Conservation (phyloP, 306 rosid genomes). For the Vigna trinervia region DNA sequence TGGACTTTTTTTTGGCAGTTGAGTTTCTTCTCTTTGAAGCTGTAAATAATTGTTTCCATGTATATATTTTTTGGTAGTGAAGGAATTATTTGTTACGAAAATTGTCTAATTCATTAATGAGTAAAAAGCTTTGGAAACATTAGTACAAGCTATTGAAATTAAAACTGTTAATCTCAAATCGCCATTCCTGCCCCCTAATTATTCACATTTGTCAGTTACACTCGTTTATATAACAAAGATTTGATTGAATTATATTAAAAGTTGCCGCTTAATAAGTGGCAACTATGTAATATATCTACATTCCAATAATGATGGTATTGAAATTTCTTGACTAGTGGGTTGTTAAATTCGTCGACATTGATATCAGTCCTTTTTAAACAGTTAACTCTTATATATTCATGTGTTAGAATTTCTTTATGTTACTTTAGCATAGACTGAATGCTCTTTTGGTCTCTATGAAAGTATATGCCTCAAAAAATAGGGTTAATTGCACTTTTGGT, state of each 20-base stretch:
- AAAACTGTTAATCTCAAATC: constrained; percentile 31
- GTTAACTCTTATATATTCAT: constrained; percentile 30
- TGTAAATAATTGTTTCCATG: constrained; percentile 69
- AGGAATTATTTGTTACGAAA: constrained; percentile 58
- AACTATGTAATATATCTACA: constrained; percentile 37
- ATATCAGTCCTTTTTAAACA: constrained; percentile 30
- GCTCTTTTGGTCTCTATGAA: constrained; percentile 14
- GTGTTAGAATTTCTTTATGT: constrained; percentile 36
- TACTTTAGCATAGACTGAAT: constrained; percentile 21
- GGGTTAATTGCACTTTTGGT: no score
- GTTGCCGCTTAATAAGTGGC: constrained; percentile 34
- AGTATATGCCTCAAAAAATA: constrained; percentile 8
- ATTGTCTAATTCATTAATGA: constrained; percentile 39
- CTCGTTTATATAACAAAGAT: constrained; percentile 19
- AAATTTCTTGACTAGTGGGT: constrained; percentile 17
- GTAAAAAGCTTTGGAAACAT: constrained; percentile 32
- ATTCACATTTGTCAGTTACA: neutral
- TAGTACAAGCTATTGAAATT: constrained; percentile 44
- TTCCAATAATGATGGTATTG: constrained; percentile 20
- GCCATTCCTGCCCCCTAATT: constrained; percentile 3
- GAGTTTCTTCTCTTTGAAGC: constrained; percentile 98
- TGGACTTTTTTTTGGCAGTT: constrained; percentile 88
- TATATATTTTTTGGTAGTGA: constrained; percentile 49
- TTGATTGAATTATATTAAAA: constrained; percentile 37
- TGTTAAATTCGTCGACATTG: constrained; percentile 22